phyloP scores from a whole-genome alignment of 1,284 basidiomycete genomes.

The Boletus semigastroideus region DNA sequence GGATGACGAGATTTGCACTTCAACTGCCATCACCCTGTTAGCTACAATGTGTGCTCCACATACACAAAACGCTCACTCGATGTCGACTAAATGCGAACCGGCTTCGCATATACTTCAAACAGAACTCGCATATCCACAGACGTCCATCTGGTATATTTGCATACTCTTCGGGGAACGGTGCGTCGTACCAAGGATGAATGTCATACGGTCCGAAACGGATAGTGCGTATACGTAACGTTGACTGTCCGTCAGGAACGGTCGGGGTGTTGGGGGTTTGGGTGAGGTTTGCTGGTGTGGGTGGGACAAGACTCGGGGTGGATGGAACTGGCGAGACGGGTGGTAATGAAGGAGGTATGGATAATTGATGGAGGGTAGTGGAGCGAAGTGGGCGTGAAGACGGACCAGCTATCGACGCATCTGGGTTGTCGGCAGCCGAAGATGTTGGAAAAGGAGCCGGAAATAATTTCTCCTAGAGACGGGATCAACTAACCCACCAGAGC shows the following conservation, averaged over 20 bases:
- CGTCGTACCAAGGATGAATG: conserved; percentile 98
- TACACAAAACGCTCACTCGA: conserved; percentile 52
- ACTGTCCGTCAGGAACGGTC: conserved; percentile 31
- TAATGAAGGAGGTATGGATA: conserved; percentile 33
- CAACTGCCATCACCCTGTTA: conserved; percentile 48
- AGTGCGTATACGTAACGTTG: conserved; percentile 70
- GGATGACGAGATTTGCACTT: conserved; percentile 96
- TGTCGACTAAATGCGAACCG: conserved; percentile 87
- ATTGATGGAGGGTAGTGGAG: conserved; percentile 45
- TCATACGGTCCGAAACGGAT: conserved; percentile 95
- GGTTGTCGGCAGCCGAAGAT: conserved; percentile 34
- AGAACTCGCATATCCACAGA: conserved; percentile 98
- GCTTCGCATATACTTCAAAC: conserved; percentile 98
- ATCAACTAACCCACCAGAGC: conserved; percentile 8
- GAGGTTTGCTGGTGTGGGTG: conserved; percentile 36
- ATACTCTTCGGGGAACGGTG: conserved; percentile 98
- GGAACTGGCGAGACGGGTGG: conserved; percentile 36
- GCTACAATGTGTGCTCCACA: conserved; percentile 13
- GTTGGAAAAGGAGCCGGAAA: conserved; percentile 41
- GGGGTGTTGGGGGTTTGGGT: conserved; percentile 29
- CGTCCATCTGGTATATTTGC: conserved; percentile 89
- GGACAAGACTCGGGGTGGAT: conserved; percentile 39
- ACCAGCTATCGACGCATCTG: conserved; percentile 50
- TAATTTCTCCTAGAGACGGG: conserved; percentile 49
- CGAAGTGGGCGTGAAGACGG: conserved; percentile 67